Base-by-base conservation (phyloP, 306 rosid genomes). In the Cucurbita moschata region DNA sequence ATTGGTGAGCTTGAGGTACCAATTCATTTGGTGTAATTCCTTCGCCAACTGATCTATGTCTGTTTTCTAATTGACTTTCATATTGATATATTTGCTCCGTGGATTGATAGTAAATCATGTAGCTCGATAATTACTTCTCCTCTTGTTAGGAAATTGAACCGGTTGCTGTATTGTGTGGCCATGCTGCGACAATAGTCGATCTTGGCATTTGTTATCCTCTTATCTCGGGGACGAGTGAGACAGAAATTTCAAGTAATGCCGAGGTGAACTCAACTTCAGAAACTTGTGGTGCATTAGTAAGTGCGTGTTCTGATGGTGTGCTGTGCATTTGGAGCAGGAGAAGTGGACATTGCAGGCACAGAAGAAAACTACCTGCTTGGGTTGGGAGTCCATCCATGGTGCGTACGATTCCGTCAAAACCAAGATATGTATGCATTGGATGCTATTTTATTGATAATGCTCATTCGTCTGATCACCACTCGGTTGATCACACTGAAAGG, bases 291-390 rank as follows among this genome's bases (percentile, higher is more conserved):
- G 96, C 95, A 4, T 80, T 94, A 76, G 80, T 94, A 18, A 94
- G 98, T 79, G 96, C 88, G 4, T 89, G 96, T 76, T 80, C 81
- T 67, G 97, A 94, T 85, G 96, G 97, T 56, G 87, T 94, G 78
- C 77, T 94, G 83, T 94, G 97, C 79, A 93, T 94, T 40, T 90
- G 97, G 98, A 94, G 97, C 77, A 87, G 86, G 77, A 80, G 88
- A 76, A 90, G 97, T 67, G 96, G 95, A 8, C 98, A 89, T 74
- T 94, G 98, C 78, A 85, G 97, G 61, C 85, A 92, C 64, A 77
- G 97, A 82, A 80, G 95, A 81, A 90, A 85, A 84, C 75, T 94
- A 77, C 98, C 98, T 2, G 96, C 97, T 61, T 91, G 98, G 98
- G 95, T 83, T 10, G 97, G 98, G 26, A 85, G 91, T 77, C 98